Evolutionary conservation across 306 rosid species (phyloP), one percentile per base, ranked within the genome.

Genomic region (Medicago arabica): DNA sequence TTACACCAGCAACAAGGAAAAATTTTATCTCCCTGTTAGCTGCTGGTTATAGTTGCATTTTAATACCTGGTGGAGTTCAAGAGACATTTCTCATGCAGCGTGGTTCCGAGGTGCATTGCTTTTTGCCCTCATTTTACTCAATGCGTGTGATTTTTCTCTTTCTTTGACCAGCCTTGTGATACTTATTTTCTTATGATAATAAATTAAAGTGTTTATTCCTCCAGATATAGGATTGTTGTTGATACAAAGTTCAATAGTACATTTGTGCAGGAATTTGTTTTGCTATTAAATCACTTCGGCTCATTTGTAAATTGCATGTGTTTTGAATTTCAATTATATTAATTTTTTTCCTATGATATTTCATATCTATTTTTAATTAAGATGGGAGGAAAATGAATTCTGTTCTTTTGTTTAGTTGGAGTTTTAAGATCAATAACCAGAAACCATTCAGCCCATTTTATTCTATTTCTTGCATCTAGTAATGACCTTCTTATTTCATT

Each of bases 61-160:
- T 95, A 67, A 89, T 87, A 72, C 99, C 99, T 60, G 99, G 99
- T 67, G 99, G 99, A 86, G 97, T 95, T 76, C 99, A 86, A 74
- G 99, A 95, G 87, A 71, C 92, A 66, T 89, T 83, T 83, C 84
- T 82, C 72, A 83, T 95, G 99, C 91, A 90, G 78, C 93, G 17
- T 60, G 93, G 88, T 75, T 84, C 88, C 47, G 99, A 95, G 99
- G 99, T 95, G 49, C 71, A 67, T 36, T 23, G 51, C 34, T 59
- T 61, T 70, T 82, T 63, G 54, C 75, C 61, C 60, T 59, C 72
- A 16, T 60, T 55, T 65, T 31, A 62, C 80, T 38, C 39, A 36
- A 53, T 68, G 65, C 71, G 38, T 47, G 50, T 47, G 66, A 49
- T 73, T 34, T 17, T 73, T 76, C 41, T 67, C 69, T 2, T 5